These are phyloP conservation scores for Pseudogymnoascus sp. DNA, from an alignment of 2,329 filamentous ascomycete species.

Conservation along the genomic window DNA sequence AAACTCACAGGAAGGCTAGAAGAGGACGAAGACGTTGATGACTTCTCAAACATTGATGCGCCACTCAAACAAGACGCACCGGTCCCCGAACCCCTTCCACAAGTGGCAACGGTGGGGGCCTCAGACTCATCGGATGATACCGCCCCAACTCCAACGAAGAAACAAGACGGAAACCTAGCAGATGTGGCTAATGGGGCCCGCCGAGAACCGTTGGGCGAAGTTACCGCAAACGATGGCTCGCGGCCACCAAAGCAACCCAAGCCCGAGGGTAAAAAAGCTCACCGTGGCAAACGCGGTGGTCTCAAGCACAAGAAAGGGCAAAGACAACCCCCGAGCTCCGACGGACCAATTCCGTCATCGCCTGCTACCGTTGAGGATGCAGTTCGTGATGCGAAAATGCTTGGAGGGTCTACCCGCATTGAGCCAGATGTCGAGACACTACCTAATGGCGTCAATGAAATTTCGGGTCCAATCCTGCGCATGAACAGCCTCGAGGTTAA, in stretches of 20 bases:
- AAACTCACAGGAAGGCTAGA: not conserved
- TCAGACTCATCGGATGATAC: not conserved
- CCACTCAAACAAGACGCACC: not conserved
- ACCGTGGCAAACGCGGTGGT: conserved; percentile 64
- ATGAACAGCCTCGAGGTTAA: conserved; percentile 59
- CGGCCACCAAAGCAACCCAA: conserved; percentile 5
- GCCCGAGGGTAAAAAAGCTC: conserved; percentile 56
- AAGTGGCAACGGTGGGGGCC: not conserved
- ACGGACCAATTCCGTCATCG: conserved; percentile 31
- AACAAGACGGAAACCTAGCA: conserved; percentile 22
- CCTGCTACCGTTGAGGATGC: conserved; percentile 48
- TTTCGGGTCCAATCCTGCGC: conserved; percentile 50
- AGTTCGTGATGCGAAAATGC: conserved; percentile 49
- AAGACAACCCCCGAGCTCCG: conserved; percentile 39
- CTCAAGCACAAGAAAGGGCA: conserved; percentile 51
- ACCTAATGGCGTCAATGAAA: conserved; percentile 48
- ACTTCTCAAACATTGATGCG: not conserved
- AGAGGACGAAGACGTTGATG: conserved; percentile 1
- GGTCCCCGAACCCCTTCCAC: not conserved
- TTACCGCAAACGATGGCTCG: not conserved
- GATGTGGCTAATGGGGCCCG: not conserved
- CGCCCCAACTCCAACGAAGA: conserved; percentile 18
- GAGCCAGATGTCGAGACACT: conserved; percentile 56
- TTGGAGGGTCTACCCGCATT: conserved; percentile 42
- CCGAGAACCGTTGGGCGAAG: not conserved